These are phyloP conservation scores for Pseudogymnoascus sp. DNA, from an alignment of 2,329 filamentous ascomycete species.

Conservation along the genomic window DNA sequence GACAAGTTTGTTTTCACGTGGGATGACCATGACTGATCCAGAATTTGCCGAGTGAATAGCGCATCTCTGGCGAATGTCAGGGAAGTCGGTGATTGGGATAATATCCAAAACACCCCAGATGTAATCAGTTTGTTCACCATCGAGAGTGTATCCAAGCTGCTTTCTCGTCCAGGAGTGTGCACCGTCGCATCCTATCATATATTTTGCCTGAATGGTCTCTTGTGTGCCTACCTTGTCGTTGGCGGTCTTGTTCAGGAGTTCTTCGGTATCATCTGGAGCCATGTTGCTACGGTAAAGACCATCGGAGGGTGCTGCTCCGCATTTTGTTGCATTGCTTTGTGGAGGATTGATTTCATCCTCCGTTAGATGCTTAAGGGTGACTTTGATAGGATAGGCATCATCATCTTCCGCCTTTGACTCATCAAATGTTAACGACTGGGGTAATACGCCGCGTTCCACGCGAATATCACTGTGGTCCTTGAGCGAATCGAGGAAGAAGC, in stretches of 20 bases:
- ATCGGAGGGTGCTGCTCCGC: conserved; percentile 32
- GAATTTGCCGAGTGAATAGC: conserved; percentile 49
- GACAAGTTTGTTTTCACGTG: conserved; percentile 56
- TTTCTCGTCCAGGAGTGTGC: conserved; percentile 60
- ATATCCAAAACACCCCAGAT: conserved; percentile 45
- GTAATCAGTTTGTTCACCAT: conserved; percentile 32
- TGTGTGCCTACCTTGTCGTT: conserved; percentile 34
- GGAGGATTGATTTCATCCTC: conserved; percentile 52
- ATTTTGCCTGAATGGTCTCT: conserved; percentile 49
- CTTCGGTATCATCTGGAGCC: conserved; percentile 49
- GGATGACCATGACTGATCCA: conserved; percentile 59
- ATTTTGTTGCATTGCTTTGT: conserved; percentile 32
- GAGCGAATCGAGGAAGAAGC: conserved; percentile 58
- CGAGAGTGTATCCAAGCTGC: conserved; percentile 49
- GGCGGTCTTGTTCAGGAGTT: conserved; percentile 33
- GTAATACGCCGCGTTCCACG: conserved; percentile 56
- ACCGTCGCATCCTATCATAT: conserved; percentile 61
- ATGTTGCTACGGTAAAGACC: conserved; percentile 57
- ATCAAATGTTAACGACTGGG: conserved; percentile 49
- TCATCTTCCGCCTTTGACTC: conserved; percentile 42
- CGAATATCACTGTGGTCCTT: conserved; percentile 46
- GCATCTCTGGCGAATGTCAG: conserved; percentile 52
- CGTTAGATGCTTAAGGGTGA: conserved; percentile 50
- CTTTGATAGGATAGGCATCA: conserved; percentile 53
- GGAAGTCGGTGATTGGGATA: conserved; percentile 50